Percentiles rank a stretch among this genome's conserved stretches.
Conservation (phyloP, 371 early-diverging fungal species). For the Syncephalastrum contaminatum region DNA sequence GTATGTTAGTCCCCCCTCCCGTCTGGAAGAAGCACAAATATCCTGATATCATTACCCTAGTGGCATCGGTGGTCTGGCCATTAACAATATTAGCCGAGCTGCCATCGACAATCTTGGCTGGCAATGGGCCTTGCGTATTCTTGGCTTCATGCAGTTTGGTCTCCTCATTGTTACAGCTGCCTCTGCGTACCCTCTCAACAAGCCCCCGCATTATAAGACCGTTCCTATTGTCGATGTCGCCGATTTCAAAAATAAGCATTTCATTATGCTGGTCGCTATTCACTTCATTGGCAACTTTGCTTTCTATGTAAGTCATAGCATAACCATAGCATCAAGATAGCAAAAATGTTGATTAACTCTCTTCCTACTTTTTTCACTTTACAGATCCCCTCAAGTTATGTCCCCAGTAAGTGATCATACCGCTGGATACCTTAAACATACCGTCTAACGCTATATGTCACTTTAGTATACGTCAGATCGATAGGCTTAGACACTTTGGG, state of each 20-base stretch:
- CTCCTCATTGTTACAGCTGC: constrained; percentile 12
- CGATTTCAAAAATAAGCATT: constrained; percentile 25
- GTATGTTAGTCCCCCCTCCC: too few species aligned
- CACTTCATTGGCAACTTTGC: constrained; percentile 41
- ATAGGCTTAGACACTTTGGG: constrained; percentile 29
- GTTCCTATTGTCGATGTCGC: constrained; percentile 35
- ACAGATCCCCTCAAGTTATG: constrained; percentile 14
- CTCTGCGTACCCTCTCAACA: constrained; percentile 10
- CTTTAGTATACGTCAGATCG: constrained; percentile 33
- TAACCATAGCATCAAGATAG: too few species aligned
- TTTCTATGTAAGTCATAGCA: constrained; percentile 18
- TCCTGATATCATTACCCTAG: constrained; percentile 10
- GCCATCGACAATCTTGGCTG: constrained; percentile 51
- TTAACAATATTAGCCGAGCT: constrained; percentile 54
- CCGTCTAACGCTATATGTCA: constrained; percentile 2
- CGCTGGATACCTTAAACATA: not conserved
- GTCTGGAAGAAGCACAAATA: not conserved
- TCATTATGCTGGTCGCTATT: constrained; percentile 20
- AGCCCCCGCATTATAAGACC: constrained; percentile 13
- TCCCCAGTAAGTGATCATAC: constrained; percentile 23
- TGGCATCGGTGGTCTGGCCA: constrained; percentile 66
- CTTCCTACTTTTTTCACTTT: not conserved
- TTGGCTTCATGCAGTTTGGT: constrained; percentile 48
- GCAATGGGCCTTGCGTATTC: constrained; percentile 59
- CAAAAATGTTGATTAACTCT: too few species aligned